phyloP scores from a whole-genome alignment of 2,329 filamentous ascomycete genomes.

The Neoarthrinium moseri region DNA sequence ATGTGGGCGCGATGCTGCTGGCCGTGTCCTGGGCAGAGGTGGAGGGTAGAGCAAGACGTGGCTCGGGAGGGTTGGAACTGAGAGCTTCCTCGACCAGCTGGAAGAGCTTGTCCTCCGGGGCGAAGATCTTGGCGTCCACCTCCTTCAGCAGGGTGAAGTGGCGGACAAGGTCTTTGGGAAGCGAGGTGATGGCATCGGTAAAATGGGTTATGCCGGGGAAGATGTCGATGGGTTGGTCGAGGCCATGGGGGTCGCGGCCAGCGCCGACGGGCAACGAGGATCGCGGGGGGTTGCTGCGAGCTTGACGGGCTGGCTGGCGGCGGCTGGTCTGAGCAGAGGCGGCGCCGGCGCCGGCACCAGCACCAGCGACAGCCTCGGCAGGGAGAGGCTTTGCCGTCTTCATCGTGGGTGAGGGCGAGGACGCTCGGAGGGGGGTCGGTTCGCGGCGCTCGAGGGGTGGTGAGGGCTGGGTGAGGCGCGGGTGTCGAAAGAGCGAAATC shows the following conservation, averaged over 20 bases:
- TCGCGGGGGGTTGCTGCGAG: slow-evolving; percentile 63
- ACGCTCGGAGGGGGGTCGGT: not conserved
- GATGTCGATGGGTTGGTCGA: slow-evolving; percentile 63
- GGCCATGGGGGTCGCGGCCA: slow-evolving; percentile 43
- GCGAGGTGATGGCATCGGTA: slow-evolving; percentile 85
- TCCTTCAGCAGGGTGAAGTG: slow-evolving; percentile 97
- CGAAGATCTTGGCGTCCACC: slow-evolving; percentile 94
- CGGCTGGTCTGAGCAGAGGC: slow-evolving; percentile 48
- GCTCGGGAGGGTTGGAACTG: slow-evolving; percentile 46
- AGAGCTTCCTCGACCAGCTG: slow-evolving; percentile 68
- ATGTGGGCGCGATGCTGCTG: slow-evolving; percentile 38
- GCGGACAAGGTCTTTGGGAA: slow-evolving; percentile 91
- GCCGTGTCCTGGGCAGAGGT: slow-evolving; percentile 43
- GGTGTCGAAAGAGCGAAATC: not conserved
- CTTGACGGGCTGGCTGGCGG: slow-evolving; percentile 63
- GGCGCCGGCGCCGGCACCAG: slow-evolving; percentile 27
- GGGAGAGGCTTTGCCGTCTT: slow-evolving; percentile 52
- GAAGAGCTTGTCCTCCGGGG: slow-evolving; percentile 79
- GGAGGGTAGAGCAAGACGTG: too few species aligned
- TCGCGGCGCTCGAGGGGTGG: slow-evolving; percentile 1
- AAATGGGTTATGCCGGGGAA: slow-evolving; percentile 72
- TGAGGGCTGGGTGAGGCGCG: not conserved
- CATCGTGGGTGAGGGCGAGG: slow-evolving; percentile 36
- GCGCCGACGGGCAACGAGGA: slow-evolving; percentile 43
- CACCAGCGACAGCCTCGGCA: slow-evolving; percentile 29